A percentile compares a stretch with the other conserved stretches of the same genome.
phyloP scores from a whole-genome alignment of 2,329 filamentous ascomycete genomes.

The Fusarium verrucosum region DNA sequence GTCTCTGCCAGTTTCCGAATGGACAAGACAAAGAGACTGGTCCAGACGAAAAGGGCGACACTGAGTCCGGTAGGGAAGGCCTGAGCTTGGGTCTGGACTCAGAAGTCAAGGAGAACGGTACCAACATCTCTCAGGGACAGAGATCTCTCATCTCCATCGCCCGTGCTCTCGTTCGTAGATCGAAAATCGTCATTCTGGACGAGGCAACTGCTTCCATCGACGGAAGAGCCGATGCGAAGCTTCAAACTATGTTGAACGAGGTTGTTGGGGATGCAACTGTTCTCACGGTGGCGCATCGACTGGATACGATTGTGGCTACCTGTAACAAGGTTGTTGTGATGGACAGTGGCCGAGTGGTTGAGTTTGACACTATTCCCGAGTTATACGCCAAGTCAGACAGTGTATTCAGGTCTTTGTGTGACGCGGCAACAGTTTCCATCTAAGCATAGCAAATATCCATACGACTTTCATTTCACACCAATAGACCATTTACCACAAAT shows the following conservation, averaged over 20 bases:
- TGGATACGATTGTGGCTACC: slow-evolving; percentile 36
- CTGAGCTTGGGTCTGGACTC: slow-evolving; percentile 7
- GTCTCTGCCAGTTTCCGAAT: background rate
- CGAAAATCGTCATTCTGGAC: slow-evolving; percentile 20
- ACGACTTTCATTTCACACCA: background rate
- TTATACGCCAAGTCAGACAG: slow-evolving; percentile 2
- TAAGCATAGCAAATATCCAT: background rate
- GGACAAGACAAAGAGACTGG: background rate
- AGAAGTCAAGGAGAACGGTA: slow-evolving; percentile 24
- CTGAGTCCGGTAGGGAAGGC: background rate
- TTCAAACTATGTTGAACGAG: slow-evolving; percentile 20
- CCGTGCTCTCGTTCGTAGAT: slow-evolving; percentile 10
- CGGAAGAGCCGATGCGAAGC: slow-evolving; percentile 19
- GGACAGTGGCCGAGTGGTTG: slow-evolving; percentile 29
- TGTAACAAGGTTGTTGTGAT: slow-evolving; percentile 33
- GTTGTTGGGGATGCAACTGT: slow-evolving; percentile 29
- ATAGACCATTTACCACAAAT: background rate
- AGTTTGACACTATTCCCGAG: slow-evolving; percentile 19
- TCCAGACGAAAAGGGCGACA: background rate
- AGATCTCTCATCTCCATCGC: slow-evolving; percentile 22
- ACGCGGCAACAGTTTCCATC: slow-evolving; percentile 17
- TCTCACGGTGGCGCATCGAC: slow-evolving; percentile 32
- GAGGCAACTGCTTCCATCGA: slow-evolving; percentile 25
- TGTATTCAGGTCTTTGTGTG: slow-evolving; percentile 21
- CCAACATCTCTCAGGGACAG: slow-evolving; percentile 26